Evolutionary conservation across 306 rosid species (phyloP).

Genomic region (Morella rubra): DNA sequence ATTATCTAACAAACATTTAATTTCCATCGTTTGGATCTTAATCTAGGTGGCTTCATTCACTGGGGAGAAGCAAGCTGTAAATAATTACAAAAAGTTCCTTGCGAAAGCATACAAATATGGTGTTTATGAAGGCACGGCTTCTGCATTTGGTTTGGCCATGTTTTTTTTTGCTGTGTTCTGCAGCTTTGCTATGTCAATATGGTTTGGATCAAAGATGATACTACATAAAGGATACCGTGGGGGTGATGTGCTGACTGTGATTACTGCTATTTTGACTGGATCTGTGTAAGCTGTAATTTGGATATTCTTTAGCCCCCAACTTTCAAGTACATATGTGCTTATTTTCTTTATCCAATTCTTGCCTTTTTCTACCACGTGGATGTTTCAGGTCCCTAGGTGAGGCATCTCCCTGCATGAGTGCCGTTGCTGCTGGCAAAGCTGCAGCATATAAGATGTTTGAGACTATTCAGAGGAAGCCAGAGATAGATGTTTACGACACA

Average conservation of each 20-base stretch:
- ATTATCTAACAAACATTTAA: constrained; percentile 5
- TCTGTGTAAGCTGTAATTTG: constrained; percentile 58
- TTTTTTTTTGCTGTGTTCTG: constrained; percentile 55
- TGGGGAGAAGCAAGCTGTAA: constrained; percentile 73
- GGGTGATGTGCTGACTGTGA: constrained; percentile 71
- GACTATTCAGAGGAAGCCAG: constrained; percentile 77
- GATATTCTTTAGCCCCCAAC: background rate
- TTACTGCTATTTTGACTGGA: constrained; percentile 67
- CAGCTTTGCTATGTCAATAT: constrained; percentile 67
- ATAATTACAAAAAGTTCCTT: constrained; percentile 56
- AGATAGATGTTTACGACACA: constrained; percentile 65
- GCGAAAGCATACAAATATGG: constrained; percentile 69
- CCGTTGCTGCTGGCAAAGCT: constrained; percentile 88
- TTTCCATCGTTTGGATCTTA: constrained; percentile 8
- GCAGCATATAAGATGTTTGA: constrained; percentile 91
- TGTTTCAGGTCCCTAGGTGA: constrained; percentile 78
- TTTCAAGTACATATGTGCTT: background rate
- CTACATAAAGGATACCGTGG: constrained; percentile 72
- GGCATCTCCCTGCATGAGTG: constrained; percentile 82
- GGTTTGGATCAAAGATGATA: constrained; percentile 83
- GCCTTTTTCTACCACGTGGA: background rate
- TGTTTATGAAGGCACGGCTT: constrained; percentile 60
- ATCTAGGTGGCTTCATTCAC: constrained; percentile 82
- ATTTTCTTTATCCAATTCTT: constrained; percentile 6
- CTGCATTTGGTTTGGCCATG: constrained; percentile 60